Evolutionary conservation across 768 basidiomycete genomes (phyloP).

Genomic region (Tulasnella sp.): DNA sequence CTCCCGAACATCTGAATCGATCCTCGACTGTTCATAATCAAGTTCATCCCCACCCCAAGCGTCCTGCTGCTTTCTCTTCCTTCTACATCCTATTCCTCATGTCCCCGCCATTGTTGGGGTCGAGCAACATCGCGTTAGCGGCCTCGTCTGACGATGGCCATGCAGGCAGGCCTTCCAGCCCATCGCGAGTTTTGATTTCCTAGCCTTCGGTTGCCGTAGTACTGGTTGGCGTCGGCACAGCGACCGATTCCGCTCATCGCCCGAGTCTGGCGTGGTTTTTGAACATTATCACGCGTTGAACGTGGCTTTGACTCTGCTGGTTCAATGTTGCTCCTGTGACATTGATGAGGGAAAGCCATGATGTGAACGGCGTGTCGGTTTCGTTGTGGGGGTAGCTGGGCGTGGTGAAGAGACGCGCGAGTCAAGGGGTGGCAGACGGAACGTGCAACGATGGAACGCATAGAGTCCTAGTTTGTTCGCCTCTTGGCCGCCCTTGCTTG

Average conservation of each 20-base stretch:
- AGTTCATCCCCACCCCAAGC: slow-evolving; percentile 17
- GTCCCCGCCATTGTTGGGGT: background rate
- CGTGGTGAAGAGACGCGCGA: background rate
- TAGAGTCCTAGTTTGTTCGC: no score
- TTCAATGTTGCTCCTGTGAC: background rate
- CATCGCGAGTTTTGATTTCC: slow-evolving; percentile 3
- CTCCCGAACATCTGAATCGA: no score
- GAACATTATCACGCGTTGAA: background rate
- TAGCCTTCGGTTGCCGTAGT: background rate
- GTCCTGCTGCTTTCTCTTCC: background rate
- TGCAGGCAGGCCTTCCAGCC: slow-evolving; percentile 17
- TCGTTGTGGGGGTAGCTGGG: background rate
- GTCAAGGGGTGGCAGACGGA: no score
- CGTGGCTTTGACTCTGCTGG: background rate
- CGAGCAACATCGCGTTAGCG: slow-evolving; percentile 2
- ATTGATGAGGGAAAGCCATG: background rate
- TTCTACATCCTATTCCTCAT: background rate
- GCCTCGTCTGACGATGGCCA: slow-evolving; percentile 7
- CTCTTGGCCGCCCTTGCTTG: no score
- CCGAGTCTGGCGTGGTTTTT: background rate
- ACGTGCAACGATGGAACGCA: no score
- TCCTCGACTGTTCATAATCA: background rate
- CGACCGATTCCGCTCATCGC: background rate
- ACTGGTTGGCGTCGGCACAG: background rate
- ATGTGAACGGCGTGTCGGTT: background rate